Evolutionary conservation across 2,329 filamentous ascomycete genomes (phyloP).

Genomic region (Trichoderma breve): DNA sequence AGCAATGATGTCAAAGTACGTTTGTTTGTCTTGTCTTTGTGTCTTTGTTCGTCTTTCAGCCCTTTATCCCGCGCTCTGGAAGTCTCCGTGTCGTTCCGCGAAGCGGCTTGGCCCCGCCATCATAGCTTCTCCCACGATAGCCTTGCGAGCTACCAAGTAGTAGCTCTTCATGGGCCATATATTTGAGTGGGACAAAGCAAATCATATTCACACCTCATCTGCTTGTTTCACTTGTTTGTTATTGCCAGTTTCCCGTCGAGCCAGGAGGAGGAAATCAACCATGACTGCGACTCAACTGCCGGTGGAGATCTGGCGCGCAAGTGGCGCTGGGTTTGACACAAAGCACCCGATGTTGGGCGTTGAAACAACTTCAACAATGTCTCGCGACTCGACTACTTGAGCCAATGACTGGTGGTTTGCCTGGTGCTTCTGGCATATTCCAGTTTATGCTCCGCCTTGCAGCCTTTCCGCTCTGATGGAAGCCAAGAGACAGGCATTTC

Average conservation of each 20-base stretch:
- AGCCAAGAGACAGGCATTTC: not conserved
- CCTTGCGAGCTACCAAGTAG: conserved; percentile 11
- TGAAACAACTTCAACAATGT: conserved; percentile 14
- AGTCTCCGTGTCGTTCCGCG: conserved; percentile 12
- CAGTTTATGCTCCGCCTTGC: not conserved
- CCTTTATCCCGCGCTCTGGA: conserved; percentile 6
- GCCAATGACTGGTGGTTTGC: not conserved
- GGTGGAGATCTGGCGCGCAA: conserved; percentile 13
- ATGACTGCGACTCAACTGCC: not conserved
- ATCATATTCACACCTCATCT: not conserved
- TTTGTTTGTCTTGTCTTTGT: conserved; percentile 25
- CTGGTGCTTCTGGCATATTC: not conserved
- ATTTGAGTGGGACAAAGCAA: not conserved
- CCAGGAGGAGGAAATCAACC: not conserved
- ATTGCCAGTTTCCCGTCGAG: not conserved
- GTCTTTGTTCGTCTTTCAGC: not conserved
- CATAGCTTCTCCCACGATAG: not conserved
- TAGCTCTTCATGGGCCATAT: not conserved
- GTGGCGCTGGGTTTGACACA: conserved; percentile 1
- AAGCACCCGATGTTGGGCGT: not conserved
- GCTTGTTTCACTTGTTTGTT: not conserved
- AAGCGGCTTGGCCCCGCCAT: conserved; percentile 14
- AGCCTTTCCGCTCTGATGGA: not conserved
- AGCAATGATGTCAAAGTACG: conserved; percentile 63
- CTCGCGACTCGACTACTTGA: conserved; percentile 8